Base-by-base conservation (phyloP, 495 filamentous ascomycete species). In the Tuber magnatum region DNA sequence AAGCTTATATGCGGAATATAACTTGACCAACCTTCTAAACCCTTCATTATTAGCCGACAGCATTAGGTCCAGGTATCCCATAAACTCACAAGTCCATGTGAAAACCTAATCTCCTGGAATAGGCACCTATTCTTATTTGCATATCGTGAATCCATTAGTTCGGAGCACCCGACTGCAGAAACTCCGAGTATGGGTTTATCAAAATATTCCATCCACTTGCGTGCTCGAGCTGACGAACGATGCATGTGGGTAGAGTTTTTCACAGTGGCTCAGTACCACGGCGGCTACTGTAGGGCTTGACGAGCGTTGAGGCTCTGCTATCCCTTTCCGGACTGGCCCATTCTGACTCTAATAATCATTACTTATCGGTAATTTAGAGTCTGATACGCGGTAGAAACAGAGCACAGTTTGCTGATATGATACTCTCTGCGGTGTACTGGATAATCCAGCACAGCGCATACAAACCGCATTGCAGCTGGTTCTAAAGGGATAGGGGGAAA, bases 261-360 rank as follows among this genome's bases (percentile, higher is more conserved):
- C 9, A 61, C 10, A 14, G 56, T 65, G 28, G 56, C 56, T 65
- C 28, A 65, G 56, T 32, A 65, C 32, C 7, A 20, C 28, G 56
- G 56, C 56, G 56, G 56, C 32, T 65, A n/a, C n/a, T n/a, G n/a
- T n/a, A 65, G 28, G 56, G 56, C 56, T 65, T 65, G 10, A 65
- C 32, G 14, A 32, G 28, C 7, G 56, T 7, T 18, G 56, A 65
- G 56, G 56, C 56, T 65, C 56, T 65, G 28, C 7, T 35, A 35
- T 20, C 56, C 56, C 14, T 65, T 65, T 65, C 32, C 5, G 56
- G 56, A 65, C 28, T 18, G 3, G 16, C 32, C 12, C 56, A 65
- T 35, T 28, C 56, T 35, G 12, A 10, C 56, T 18, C 22, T 22
- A 20, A 16, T 32, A 28, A 35, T 18, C 56, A 35, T 65, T 20